phyloP scores from a whole-genome alignment of 179 eudicot species.

The Corrigiola litoralis region DNA sequence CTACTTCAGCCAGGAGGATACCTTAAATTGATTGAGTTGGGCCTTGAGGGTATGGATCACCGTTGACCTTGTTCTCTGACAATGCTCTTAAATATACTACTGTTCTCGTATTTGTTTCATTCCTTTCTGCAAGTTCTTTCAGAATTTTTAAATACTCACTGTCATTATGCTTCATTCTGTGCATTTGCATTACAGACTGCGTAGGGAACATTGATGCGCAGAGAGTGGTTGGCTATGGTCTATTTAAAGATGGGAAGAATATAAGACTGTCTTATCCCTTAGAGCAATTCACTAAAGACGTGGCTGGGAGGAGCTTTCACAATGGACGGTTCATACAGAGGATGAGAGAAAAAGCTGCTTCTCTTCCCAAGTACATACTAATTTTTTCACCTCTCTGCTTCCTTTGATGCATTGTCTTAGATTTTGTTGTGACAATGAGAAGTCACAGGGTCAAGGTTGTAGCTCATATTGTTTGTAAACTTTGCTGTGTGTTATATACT shows the following conservation, averaged over 20 bases:
- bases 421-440: background rate
- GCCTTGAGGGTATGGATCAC: slow-evolving; percentile 61
- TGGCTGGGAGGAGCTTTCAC: slow-evolving; percentile 92
- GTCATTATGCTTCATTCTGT: slow-evolving; percentile 2
- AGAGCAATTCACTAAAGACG: slow-evolving; percentile 69
- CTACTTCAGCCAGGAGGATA: slow-evolving; percentile 95
- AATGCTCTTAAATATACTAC: background rate
- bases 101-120: background rate
- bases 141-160: background rate
- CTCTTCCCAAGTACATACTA: slow-evolving; percentile 63
- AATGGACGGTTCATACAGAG: slow-evolving; percentile 89
- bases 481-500: background rate
- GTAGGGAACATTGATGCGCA: slow-evolving; percentile 90
- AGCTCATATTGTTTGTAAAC: background rate
- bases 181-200: slow-evolving; percentile 51
- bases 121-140: background rate
- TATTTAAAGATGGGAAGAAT: slow-evolving; percentile 78
- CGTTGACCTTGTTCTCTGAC: background rate
- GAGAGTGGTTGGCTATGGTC: slow-evolving; percentile 75
- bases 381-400: slow-evolving; percentile 4
- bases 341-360: slow-evolving; percentile 81
- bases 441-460: background rate
- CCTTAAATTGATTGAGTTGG: slow-evolving; percentile 77
- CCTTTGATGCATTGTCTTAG: background rate
- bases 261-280: slow-evolving; percentile 74